Base-by-base conservation (phyloP, 257 asterid genomes). In the Capsicum chinense region DNA sequence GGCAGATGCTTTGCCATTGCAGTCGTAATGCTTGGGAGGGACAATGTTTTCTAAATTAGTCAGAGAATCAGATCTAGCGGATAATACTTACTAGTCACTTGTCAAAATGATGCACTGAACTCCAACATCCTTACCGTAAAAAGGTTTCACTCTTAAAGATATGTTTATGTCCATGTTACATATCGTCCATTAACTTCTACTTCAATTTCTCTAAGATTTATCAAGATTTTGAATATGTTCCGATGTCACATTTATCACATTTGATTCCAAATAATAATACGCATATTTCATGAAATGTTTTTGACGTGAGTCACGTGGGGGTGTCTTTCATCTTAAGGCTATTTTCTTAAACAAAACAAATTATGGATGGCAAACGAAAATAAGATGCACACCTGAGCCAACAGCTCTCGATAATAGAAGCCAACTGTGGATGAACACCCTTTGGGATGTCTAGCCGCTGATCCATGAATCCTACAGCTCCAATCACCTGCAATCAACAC, bases 391-490 rank as follows among this genome's bases (percentile, higher is more conserved):
- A 94, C 99, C 92, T 93, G 37, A 84, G 92, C 98, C 97, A 96
- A 88, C 98, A 94, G 92, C 95, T 93, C 89, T 92, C 95, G 12
- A 94, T 93, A 64, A 96, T 84, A n/a, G 97, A 91, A 79, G 87
- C 92, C 98, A 98, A 94, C 66, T 91, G 91, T 4, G 95, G 94
- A 84, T 92, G 93, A 15, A 93, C 88, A 64, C 93, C 95, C 76
- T 79, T 84, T 35, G 99, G 99, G 79, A 94, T 90, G 68, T 96
- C 98, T 54, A 96, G 88, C 64, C 95, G 92, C 88, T 91, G 98
- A 88, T 94, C 88, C 98, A 96, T 96, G 89, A 96, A 96, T 21
- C 98, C 99, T 87, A 96, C 98, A 66, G 98, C 98, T 84, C 94
- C 99, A 64, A 96, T 91, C 48, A 96, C 98, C 99, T 96, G 91